Evolutionary conservation across 2,329 filamentous ascomycete genomes (phyloP).

Genomic region (Colletotrichum tamarilloi): DNA sequence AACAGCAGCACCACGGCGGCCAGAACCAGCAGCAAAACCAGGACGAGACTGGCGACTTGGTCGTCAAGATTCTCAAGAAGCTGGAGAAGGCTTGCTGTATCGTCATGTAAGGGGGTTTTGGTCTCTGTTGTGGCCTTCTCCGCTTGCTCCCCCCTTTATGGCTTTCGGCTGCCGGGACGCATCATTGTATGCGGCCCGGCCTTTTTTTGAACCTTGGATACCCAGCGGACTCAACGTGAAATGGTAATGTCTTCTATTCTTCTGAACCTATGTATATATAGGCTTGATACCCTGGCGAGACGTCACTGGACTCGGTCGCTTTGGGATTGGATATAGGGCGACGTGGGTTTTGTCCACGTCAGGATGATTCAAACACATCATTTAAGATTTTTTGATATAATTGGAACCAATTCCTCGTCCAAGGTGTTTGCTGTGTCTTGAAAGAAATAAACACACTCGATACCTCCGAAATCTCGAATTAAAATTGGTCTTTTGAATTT

Average conservation of each 20-base stretch:
- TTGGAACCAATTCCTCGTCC: neutral
- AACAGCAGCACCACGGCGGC: conserved; percentile 56
- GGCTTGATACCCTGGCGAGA: neutral
- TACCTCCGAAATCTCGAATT: neutral
- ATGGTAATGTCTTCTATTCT: conserved; percentile 19
- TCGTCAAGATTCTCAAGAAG: conserved; percentile 72
- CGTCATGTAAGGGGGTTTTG: conserved; percentile 70
- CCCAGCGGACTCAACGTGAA: conserved; percentile 1
- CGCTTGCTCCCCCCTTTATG: neutral
- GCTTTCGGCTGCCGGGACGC: too few species aligned
- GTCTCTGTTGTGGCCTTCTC: neutral
- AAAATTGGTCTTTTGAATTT: neutral
- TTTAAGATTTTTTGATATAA: neutral
- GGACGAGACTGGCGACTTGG: conserved; percentile 68
- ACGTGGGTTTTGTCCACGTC: neutral
- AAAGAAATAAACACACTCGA: neutral
- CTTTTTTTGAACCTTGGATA: conserved; percentile 3
- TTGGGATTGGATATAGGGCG: neutral
- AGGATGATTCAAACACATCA: neutral
- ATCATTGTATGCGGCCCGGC: neutral
- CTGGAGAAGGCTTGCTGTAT: conserved; percentile 77
- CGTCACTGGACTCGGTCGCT: conserved; percentile 5
- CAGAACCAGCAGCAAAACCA: conserved; percentile 50
- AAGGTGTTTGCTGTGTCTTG: neutral
- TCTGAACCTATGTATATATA: neutral